These are phyloP conservation scores for Diplocarpon rosae DNA, from an alignment of 2,329 filamentous ascomycete genomes.

Conservation along the genomic window DNA sequence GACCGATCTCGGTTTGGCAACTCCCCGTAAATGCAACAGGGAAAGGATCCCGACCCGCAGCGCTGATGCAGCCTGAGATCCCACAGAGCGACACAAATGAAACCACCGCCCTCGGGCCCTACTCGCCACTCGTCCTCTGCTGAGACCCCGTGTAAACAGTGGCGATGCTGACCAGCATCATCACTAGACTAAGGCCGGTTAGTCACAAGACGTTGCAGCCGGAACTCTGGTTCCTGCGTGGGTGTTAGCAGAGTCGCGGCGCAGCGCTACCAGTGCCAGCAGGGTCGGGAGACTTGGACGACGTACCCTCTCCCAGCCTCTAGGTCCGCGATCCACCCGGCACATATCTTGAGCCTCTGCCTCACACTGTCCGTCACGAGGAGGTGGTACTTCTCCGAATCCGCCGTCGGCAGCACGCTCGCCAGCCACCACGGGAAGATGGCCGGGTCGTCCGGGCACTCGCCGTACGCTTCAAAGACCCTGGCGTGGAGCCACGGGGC, in stretches of 20 bases:
- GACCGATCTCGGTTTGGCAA: too few relatives aligned
- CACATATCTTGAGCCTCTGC: constrained; percentile 73
- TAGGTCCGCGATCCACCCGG: constrained; percentile 58
- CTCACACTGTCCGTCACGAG: constrained; percentile 65
- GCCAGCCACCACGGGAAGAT: constrained; percentile 87
- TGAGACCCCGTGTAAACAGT: constrained; percentile 2
- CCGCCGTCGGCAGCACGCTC: constrained; percentile 64
- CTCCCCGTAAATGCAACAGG: too few relatives aligned
- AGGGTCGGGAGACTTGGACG: too few relatives aligned
- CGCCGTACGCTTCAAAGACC: constrained; percentile 64
- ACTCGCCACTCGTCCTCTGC: background rate
- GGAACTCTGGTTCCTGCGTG: constrained; percentile 13
- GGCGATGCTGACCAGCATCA: constrained; percentile 7
- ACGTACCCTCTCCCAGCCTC: constrained; percentile 20
- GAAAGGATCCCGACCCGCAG: too few relatives aligned
- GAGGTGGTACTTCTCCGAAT: constrained; percentile 69
- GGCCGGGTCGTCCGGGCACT: constrained; percentile 61
- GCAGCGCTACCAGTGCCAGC: too few relatives aligned
- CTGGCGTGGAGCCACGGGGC: constrained; percentile 66
- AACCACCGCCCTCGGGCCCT: background rate
- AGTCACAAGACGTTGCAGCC: constrained; percentile 22
- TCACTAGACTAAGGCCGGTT: constrained; percentile 15
- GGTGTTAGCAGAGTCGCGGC: background rate
- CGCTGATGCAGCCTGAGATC: background rate
- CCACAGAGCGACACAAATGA: background rate